Percentiles rank a stretch among this genome's conserved stretches.
Conservation (phyloP, 129 eudicot genomes). For the Flaveria sonorensis region DNA sequence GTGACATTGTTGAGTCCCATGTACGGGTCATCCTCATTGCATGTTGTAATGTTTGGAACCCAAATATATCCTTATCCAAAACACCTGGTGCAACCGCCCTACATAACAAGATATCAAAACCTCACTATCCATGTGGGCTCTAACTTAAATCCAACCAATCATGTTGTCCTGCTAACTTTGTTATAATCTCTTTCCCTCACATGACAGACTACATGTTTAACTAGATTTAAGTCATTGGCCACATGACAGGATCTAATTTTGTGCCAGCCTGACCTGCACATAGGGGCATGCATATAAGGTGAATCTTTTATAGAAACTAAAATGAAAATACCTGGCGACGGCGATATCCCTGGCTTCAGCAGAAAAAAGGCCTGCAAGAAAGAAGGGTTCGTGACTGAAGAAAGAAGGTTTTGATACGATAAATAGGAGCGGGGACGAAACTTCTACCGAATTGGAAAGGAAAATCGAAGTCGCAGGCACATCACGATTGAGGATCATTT, state of each 20-base stretch:
- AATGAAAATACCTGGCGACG: slow-evolving; percentile 49
- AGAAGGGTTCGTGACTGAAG: no score
- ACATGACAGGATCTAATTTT: background rate
- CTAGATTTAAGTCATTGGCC: background rate
- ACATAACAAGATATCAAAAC: slow-evolving; percentile 23
- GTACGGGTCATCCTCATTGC: slow-evolving; percentile 83
- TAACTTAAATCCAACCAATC: background rate
- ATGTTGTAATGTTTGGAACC: slow-evolving; percentile 80
- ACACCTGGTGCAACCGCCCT: slow-evolving; percentile 81
- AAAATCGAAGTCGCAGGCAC: no score
- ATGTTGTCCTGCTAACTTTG: background rate
- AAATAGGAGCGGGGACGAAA: no score
- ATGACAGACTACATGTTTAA: background rate
- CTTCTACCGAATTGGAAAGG: no score
- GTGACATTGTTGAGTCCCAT: slow-evolving; percentile 94
- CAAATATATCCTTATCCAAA: slow-evolving; percentile 61
- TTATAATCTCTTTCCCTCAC: background rate
- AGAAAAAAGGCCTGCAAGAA: slow-evolving; percentile 57
- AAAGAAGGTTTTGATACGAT: no score
- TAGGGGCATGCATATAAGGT: background rate
- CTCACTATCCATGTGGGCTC: background rate
- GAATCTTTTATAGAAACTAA: background rate
- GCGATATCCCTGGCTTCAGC: slow-evolving; percentile 74
- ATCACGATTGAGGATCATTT: no score
- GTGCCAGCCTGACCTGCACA: background rate